phyloP scores from a whole-genome alignment of 2,329 filamentous ascomycete genomes.

The Trichoderma endophyticum region DNA sequence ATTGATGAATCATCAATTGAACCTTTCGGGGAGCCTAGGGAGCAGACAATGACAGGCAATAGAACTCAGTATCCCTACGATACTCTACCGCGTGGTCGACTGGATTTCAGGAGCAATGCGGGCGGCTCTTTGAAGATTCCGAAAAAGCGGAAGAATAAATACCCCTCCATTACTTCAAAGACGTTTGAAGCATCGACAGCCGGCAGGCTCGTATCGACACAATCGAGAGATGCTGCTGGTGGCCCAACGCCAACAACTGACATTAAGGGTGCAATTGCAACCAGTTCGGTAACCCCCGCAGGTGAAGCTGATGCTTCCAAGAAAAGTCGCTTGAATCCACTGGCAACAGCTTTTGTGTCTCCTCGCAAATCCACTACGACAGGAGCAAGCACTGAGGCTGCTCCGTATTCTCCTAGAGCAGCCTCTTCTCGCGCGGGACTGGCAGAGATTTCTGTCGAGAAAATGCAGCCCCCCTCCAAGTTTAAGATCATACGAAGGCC shows the following conservation, averaged over 20 bases:
- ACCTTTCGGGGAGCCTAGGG: neutral
- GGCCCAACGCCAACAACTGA: neutral
- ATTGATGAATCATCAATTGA: conserved; percentile 16
- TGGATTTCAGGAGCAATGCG: conserved; percentile 28
- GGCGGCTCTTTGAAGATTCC: conserved; percentile 35
- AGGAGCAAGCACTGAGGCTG: neutral
- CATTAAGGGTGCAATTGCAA: neutral
- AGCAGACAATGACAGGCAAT: neutral
- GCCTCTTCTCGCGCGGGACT: neutral
- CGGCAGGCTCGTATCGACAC: conserved; percentile 5
- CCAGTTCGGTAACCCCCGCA: neutral
- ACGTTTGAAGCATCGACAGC: conserved; percentile 5
- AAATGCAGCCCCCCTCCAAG: neutral
- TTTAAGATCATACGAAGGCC: neutral
- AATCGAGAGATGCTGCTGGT: conserved; percentile 22
- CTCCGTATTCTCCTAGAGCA: neutral
- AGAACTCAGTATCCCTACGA: conserved; percentile 6
- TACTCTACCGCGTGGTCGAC: conserved; percentile 19
- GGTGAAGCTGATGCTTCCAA: neutral
- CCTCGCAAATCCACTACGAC: neutral
- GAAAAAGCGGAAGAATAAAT: conserved; percentile 30
- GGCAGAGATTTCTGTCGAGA: neutral
- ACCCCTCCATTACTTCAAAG: neutral
- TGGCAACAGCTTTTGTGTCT: conserved; percentile 14
- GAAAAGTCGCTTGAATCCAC: conserved; percentile 17